A percentile compares a stretch with the other conserved stretches of the same genome.
Evolutionary conservation across 1,284 basidiomycete genomes (phyloP).

Genomic region (Cryptococcus sp.): DNA sequence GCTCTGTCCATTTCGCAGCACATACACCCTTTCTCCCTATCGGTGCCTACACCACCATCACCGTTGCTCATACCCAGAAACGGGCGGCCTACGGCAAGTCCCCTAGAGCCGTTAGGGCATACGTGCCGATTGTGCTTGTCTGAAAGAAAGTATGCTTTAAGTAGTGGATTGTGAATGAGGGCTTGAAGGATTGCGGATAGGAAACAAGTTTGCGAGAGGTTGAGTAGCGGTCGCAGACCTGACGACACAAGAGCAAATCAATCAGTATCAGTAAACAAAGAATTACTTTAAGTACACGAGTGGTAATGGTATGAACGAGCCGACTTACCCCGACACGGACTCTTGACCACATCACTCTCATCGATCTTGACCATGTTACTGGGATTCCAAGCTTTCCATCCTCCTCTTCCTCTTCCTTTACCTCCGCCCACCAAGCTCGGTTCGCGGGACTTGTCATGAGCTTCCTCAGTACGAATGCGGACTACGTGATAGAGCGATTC

Average conservation of each 20-base stretch:
- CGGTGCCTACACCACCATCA: conserved; percentile 22
- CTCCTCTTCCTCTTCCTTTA: conserved; percentile 32
- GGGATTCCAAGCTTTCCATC: conserved; percentile 35
- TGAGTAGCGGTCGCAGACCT: conserved; percentile 84
- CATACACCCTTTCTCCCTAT: conserved; percentile 68
- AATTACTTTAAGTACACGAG: too few relatives aligned
- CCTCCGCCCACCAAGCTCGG: conserved; percentile 57
- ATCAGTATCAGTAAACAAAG: background rate
- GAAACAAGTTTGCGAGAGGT: conserved; percentile 89
- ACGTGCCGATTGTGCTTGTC: conserved; percentile 59
- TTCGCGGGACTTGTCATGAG: conserved; percentile 58
- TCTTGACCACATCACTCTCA: conserved; percentile 16
- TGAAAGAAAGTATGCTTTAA: conserved; percentile 85
- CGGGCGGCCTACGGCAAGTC: conserved; percentile 38
- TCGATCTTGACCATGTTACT: conserved; percentile 20
- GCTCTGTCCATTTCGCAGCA: conserved; percentile 95
- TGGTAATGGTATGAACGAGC: too few relatives aligned
- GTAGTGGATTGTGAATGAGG: conserved; percentile 88
- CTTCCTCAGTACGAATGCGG: conserved; percentile 59
- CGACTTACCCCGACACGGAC: conserved; percentile 37
- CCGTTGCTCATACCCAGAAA: conserved; percentile 22
- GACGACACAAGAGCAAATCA: conserved; percentile 14
- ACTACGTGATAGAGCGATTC: conserved; percentile 53
- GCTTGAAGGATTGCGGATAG: conserved; percentile 89
- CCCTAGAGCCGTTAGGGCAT: conserved; percentile 37